A percentile compares a stretch with the other conserved stretches of the same genome.
Conservation (phyloP, 805 yeast species). For the Schwanniomyces sp. region DNA sequence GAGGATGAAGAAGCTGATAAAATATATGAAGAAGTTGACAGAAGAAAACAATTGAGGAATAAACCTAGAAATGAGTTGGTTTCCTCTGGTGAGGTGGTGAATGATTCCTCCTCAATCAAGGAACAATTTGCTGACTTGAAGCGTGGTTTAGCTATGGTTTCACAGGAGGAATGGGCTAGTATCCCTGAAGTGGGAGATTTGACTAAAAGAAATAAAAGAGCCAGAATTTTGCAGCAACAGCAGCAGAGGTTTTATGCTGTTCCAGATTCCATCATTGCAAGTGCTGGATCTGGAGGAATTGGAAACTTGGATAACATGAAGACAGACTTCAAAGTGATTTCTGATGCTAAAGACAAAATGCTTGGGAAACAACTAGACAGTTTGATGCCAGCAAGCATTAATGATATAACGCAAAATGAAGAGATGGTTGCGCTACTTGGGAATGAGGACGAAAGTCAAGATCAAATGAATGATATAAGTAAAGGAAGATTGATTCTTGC, state of each 20-base stretch:
- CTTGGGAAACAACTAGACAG: constrained; percentile 54
- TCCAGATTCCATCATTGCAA: constrained; percentile 65
- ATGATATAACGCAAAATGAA: constrained; percentile 33
- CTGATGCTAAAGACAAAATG: constrained; percentile 63
- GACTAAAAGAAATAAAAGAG: constrained; percentile 76
- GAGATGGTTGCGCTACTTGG: constrained; percentile 19
- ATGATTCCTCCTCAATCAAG: constrained; percentile 15
- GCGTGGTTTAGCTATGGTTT: constrained; percentile 53
- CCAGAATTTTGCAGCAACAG: constrained; percentile 58
- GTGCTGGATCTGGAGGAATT: constrained; percentile 11
- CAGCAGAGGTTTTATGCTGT: constrained; percentile 77
- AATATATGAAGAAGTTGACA: constrained; percentile 67
- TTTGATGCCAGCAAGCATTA: constrained; percentile 13
- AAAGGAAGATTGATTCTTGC: constrained; percentile 60
- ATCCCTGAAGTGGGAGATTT: constrained; percentile 89
- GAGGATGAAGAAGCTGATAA: constrained; percentile 80
- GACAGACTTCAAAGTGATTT: constrained; percentile 53
- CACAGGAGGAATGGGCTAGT: constrained; percentile 74
- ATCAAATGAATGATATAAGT: constrained; percentile 50
- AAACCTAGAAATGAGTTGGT: constrained; percentile 16
- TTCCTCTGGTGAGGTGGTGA: constrained; percentile 3
- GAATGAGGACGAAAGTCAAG: constrained; percentile 19
- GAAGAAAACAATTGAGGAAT: constrained; percentile 38
- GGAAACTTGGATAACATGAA: constrained; percentile 11
- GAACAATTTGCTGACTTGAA: constrained; percentile 68